These are phyloP conservation scores for Echria macrotheca DNA, from an alignment of 495 filamentous ascomycete genomes.

Conservation along the genomic window DNA sequence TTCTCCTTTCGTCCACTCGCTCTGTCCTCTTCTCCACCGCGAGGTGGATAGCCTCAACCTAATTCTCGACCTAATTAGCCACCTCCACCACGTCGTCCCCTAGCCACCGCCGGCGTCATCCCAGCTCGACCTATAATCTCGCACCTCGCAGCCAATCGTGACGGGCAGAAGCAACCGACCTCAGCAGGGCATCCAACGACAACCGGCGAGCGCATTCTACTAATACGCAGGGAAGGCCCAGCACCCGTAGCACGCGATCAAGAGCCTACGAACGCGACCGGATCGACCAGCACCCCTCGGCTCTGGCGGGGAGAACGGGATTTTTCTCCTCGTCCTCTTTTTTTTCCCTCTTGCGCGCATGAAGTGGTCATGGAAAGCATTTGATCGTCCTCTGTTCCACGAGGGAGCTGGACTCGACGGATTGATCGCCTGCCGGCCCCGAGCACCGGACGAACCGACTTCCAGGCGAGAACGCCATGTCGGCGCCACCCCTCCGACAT, in stretches of 20 bases:
- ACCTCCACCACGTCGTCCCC: neutral
- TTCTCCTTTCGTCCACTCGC: constrained; percentile 22
- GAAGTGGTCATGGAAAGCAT: constrained; percentile 28
- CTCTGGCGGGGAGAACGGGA: no score
- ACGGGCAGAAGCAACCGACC: constrained; percentile 6
- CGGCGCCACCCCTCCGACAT: constrained; percentile 31
- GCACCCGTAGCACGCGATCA: neutral
- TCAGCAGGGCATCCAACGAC: neutral
- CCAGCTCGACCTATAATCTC: neutral
- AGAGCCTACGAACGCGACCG: no score
- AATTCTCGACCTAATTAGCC: constrained; percentile 8
- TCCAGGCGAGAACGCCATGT: constrained; percentile 27
- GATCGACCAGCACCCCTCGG: no score
- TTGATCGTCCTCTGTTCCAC: constrained; percentile 24
- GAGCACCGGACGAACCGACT: constrained; percentile 22
- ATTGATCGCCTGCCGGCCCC: constrained; percentile 24
- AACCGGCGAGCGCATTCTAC: constrained; percentile 8
- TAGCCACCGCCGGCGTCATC: neutral
- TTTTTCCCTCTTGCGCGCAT: constrained; percentile 24
- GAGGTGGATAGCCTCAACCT: neutral
- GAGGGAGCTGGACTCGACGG: constrained; percentile 22
- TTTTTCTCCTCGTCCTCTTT: no score
- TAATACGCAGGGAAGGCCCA: constrained; percentile 7
- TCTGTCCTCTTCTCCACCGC: constrained; percentile 11
- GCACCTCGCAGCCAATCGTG: neutral